Evolutionary conservation across 179 eudicot genomes (phyloP).

Genomic region (Spinacia oleracea): DNA sequence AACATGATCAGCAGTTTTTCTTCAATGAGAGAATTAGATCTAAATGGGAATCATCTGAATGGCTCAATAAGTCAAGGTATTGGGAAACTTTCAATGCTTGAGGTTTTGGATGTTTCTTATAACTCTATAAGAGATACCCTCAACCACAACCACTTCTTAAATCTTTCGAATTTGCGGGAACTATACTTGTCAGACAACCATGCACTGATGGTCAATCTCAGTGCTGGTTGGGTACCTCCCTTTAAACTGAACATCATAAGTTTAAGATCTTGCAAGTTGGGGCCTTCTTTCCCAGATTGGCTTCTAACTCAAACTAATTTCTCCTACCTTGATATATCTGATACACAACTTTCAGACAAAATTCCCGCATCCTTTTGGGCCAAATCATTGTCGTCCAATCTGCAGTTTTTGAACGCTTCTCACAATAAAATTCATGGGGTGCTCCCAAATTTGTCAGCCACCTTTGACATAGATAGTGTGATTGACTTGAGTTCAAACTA

Average conservation of each 20-base stretch:
- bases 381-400: not conserved
- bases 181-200: constrained; percentile 17
- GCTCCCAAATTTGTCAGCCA: constrained; percentile 7
- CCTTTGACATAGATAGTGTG: not conserved
- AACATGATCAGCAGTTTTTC: not conserved
- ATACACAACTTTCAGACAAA: constrained; percentile 25
- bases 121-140: constrained; percentile 13
- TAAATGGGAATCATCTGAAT: not conserved
- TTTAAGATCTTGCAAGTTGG: constrained; percentile 24
- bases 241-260: not conserved
- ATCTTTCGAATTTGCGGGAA: not conserved
- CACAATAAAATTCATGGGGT: constrained; percentile 30
- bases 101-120: not conserved
- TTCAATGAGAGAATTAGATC: not conserved
- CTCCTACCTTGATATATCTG: constrained; percentile 18
- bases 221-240: constrained; percentile 32
- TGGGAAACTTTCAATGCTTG: constrained; percentile 5
- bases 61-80: constrained; percentile 6
- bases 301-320: constrained; percentile 20
- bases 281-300: constrained; percentile 44
- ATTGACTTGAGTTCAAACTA: constrained; percentile 13
- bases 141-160: constrained; percentile 13
- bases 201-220: constrained; percentile 10
- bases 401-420: constrained; percentile 19
- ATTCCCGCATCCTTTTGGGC: constrained; percentile 35